Base-by-base conservation (phyloP, 176 grass and related monocot genomes). In the Poa annua region DNA sequence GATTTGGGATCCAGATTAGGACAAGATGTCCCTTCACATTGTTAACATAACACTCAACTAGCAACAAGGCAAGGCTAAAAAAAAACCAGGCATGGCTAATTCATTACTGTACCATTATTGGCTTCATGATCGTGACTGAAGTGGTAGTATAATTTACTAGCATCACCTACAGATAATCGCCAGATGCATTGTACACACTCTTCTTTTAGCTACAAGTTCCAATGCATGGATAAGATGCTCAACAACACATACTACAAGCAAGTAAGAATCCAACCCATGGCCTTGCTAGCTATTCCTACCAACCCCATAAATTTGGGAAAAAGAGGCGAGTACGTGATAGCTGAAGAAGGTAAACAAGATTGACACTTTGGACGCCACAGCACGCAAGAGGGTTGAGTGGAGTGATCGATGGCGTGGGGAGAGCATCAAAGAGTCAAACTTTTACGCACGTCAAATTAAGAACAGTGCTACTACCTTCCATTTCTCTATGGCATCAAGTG, bases 121-220 rank as follows among this genome's bases (percentile, higher is more conserved):
- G 38, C 13, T 49, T 83, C 70, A 83, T 24, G 39, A 25, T 63
- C 3, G 39, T 74, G 77, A 50, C 0, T 50, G 39, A 48, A 26
- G 69, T 66, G 17, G 5, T 33, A 32, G 5, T 33, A 32, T 63
- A 83, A 74, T 83, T 74, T 83, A 26, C 32, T 34, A 54, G 60
- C 32, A 57, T 50, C 44, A 73, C 13, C 70, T 49, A 3, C 7
- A 50, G 4, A 51, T 38, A 63, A 85, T 67, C 52, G 33, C 56
- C 86, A 86, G 70, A 91, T 91, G 86, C 79, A 81, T 84, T 89
- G 75, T 83, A 91, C 80, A 64, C 26, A 33, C 77, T 80, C 89
- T 47, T 47, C 44, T 73, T 73, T 48, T 33, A 60, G 79, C 85
- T 86, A 49, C 84, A 88, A 92, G 72, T 85, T 87, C 87, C 83